Evolutionary conservation across 169 alveolate species (phyloP).

Genomic region (Babesia divergens): DNA sequence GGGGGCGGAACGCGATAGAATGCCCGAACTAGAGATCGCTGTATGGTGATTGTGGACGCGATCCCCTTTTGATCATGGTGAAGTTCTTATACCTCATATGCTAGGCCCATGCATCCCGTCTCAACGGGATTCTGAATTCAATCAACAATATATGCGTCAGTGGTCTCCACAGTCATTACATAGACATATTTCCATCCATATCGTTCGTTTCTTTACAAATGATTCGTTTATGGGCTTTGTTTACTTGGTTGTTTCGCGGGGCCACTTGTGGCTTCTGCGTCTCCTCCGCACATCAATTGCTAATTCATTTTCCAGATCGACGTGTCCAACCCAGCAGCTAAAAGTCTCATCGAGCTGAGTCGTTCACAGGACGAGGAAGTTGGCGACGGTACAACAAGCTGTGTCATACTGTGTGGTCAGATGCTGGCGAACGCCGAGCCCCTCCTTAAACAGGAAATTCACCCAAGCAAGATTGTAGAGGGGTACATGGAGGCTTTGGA

Average conservation of each 20-base stretch:
- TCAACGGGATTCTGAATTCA: no score
- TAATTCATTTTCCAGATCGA: conserved; percentile 77
- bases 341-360: conserved; percentile 94
- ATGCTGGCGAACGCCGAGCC: conserved; percentile 92
- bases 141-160: no score
- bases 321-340: conserved; percentile 99
- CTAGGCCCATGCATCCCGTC: no score
- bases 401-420: conserved; percentile 96
- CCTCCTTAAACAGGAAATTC: conserved; percentile 90
- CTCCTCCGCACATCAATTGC: no score
- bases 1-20: no score
- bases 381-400: conserved; percentile 99
- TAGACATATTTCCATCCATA: no score
- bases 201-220: conserved; percentile 94
- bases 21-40: no score
- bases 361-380: conserved; percentile 98
- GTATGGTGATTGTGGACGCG: no score
- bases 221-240: conserved; percentile 96
- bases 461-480: conserved; percentile 93
- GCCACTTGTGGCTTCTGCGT: neutral
- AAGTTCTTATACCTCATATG: no score
- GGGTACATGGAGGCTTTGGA: conserved; percentile 93
- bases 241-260: conserved; percentile 73
- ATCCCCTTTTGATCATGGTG: no score
- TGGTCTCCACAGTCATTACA: no score